Base-by-base conservation (phyloP, 352 stramenopile species). In the Globisporangium paroecandrum region DNA sequence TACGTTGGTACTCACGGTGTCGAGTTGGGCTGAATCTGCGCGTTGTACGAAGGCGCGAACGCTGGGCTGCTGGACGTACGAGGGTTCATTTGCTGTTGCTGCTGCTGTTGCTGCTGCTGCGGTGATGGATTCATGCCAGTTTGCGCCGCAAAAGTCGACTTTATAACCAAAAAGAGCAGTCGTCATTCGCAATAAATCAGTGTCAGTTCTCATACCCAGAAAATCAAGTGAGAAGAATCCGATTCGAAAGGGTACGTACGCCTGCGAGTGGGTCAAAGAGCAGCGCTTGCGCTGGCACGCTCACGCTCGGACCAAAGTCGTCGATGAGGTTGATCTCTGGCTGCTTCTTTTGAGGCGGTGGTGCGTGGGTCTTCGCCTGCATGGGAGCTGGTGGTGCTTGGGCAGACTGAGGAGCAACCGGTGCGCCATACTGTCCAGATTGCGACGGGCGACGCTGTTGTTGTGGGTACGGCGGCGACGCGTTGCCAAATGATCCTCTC, bases 261-360 rank as follows among this genome's bases (percentile, higher is more conserved):
- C 69, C 79, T 22, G 73, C 82, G 6, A 94, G 67, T 10, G 84
- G 87, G 69, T 94, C 87, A 60, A 94, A 94, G 9, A 91, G 75
- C 66, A 94, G 64, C 34, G 82, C 65, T 66, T 92, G 83, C 25
- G 79, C 87, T 4, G 87, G 81, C 7, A 90, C 76, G 29, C 70
- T 90, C 46, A 90, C 73, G 32, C 65, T 85, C 1, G 86, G 81
- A 1, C 70, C 78, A 68, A 88, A 89, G 56, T 93, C 85, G 55
- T 87, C 87, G 41, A 95, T 83, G 41, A 95, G 64, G 57, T 95
- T 90, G 66, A 95, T 90, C 62, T 93, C 83, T 5, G 71, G 69
- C 57, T 91, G 77, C 51, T 80, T 83, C 66, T 75, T 76, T 58
- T n/a, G 58, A 27, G 25, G 68, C 20, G 51, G 25, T 55, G 36